Percentiles rank a stretch among this genome's conserved stretches.
Conservation (phyloP, 1,139 yeast species). For the Eremothecium coryli region DNA sequence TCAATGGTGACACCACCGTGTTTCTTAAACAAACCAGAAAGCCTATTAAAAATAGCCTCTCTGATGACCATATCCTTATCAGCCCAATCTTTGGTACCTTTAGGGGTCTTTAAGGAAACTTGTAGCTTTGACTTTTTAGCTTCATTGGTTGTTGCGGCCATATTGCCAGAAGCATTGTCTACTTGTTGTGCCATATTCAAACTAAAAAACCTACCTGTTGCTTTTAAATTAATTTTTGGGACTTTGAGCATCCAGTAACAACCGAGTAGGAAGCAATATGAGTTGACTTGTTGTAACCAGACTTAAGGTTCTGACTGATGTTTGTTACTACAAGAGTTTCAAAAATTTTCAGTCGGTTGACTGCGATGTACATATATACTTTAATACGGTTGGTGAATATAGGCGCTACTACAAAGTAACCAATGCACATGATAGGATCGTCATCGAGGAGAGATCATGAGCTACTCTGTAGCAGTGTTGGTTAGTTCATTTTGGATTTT, state of each 20-base stretch:
- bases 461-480: too few species aligned
- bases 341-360: too few species aligned
- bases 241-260: conserved; percentile 3
- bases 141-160: conserved; percentile 15
- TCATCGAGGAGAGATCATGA: too few species aligned
- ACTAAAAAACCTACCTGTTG: not conserved
- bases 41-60: conserved; percentile 68
- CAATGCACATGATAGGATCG: too few species aligned
- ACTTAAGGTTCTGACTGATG: not conserved
- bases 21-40: conserved; percentile 70
- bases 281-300: not conserved
- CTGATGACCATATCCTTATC: conserved; percentile 95
- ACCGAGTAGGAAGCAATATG: too few species aligned
- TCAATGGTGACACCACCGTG: conserved; percentile 98
- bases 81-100: conserved; percentile 98
- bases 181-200: conserved; percentile 1
- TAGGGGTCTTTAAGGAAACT: conserved; percentile 83
- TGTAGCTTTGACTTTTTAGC: conserved; percentile 34
- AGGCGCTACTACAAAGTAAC: too few species aligned
- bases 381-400: too few species aligned
- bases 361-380: too few species aligned
- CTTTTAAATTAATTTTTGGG: conserved; percentile 2
- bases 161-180: not conserved
- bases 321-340: too few species aligned
- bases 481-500: too few species aligned